These are phyloP conservation scores for Coprinopsis cinerea DNA, from an alignment of 768 basidiomycete genomes.

Conservation along the genomic window DNA sequence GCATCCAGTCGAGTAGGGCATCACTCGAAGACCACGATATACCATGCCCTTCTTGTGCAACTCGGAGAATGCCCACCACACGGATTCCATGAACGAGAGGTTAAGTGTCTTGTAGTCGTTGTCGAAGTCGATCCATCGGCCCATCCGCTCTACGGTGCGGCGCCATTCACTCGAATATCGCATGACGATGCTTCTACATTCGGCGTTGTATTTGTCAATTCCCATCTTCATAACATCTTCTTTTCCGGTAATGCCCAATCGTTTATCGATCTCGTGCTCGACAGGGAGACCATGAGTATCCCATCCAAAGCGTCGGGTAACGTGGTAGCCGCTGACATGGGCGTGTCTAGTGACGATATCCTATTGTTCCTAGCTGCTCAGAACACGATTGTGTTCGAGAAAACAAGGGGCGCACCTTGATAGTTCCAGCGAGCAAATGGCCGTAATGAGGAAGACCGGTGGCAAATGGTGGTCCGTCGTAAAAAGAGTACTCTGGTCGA, in stretches of 20 bases:
- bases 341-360: conserved; percentile 98
- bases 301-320: conserved; percentile 95
- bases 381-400: neutral
- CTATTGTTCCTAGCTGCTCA: conserved; percentile 37
- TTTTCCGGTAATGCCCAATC: conserved; percentile 83
- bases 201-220: conserved; percentile 95
- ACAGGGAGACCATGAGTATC: conserved; percentile 98
- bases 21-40: conserved; percentile 89
- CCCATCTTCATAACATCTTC: conserved; percentile 94
- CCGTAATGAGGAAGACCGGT: conserved; percentile 97
- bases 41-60: conserved; percentile 91
- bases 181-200: conserved; percentile 97
- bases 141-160: conserved; percentile 92
- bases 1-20: conserved; percentile 97
- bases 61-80: conserved; percentile 98
- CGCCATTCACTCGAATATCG: conserved; percentile 94
- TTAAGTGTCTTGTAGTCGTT: conserved; percentile 99
- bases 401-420: conserved; percentile 57
- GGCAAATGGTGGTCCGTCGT: conserved; percentile 96
- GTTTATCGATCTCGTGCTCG: conserved; percentile 99
- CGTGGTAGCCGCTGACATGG: conserved; percentile 87
- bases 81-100: conserved; percentile 90
- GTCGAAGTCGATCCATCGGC: conserved; percentile 99
- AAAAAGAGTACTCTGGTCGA: conserved; percentile 87
- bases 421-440: conserved; percentile 86